phyloP scores from a whole-genome alignment of 441 rosid species.

The Sinapis alba region DNA sequence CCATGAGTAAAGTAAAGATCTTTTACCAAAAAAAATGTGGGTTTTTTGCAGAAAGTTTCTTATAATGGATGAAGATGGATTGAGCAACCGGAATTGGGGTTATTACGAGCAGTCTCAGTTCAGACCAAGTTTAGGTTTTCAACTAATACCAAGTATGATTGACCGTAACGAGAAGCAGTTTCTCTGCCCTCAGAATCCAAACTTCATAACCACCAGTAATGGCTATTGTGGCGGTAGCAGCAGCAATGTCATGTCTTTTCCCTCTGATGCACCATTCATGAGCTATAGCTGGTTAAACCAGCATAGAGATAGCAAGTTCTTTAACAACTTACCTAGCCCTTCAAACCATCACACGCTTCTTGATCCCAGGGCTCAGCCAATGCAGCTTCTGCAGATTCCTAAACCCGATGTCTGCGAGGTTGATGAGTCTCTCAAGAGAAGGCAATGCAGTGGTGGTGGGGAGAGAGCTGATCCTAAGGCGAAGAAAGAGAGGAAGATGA shows the following conservation, averaged over 20 bases:
- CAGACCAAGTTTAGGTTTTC: slow-evolving; percentile 68
- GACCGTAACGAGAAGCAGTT: slow-evolving; percentile 63
- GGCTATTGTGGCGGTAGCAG: slow-evolving; percentile 62
- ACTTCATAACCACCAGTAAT: slow-evolving; percentile 41
- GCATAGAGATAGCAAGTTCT: slow-evolving; percentile 67
- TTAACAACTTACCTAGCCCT: slow-evolving; percentile 49
- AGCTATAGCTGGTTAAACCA: slow-evolving; percentile 71
- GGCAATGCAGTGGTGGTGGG: slow-evolving; percentile 48
- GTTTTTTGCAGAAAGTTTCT: slow-evolving; percentile 42
- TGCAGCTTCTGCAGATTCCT: slow-evolving; percentile 60
- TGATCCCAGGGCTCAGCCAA: slow-evolving; percentile 51
- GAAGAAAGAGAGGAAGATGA: slow-evolving; percentile 78
- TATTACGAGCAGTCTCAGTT: slow-evolving; percentile 60
- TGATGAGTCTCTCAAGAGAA: slow-evolving; percentile 58
- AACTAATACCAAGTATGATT: slow-evolving; percentile 57
- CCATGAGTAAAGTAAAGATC: not conserved
- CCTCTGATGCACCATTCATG: slow-evolving; percentile 57
- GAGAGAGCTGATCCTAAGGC: slow-evolving; percentile 59
- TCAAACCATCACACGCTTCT: slow-evolving; percentile 53
- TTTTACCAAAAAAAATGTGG: not conserved
- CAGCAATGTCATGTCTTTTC: slow-evolving; percentile 54
- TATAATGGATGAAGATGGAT: slow-evolving; percentile 66
- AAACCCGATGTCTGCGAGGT: slow-evolving; percentile 54
- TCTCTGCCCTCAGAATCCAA: slow-evolving; percentile 58
- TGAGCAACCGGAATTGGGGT: slow-evolving; percentile 70